Evolutionary conservation across 2,329 filamentous ascomycete species (phyloP).

Genomic region (Aspergillus japonicus): DNA sequence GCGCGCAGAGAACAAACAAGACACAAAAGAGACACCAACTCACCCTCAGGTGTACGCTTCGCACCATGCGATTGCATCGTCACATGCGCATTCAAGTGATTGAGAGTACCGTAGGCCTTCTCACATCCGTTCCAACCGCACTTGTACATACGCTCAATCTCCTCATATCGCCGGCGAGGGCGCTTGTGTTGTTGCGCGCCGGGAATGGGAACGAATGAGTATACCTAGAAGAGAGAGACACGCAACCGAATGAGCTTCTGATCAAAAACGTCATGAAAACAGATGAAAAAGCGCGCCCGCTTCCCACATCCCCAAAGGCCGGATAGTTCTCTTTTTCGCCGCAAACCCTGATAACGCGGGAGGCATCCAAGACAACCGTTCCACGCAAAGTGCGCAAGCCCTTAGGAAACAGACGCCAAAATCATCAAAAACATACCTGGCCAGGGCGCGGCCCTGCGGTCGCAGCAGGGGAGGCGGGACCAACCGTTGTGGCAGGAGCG

Average conservation of each 20-base stretch:
- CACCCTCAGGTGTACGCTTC: constrained; percentile 97
- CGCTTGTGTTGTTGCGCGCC: constrained; percentile 97
- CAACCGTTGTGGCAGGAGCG: constrained; percentile 57
- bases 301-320: constrained; percentile 16
- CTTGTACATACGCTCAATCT: constrained; percentile 99
- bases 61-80: constrained; percentile 97
- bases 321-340: constrained; percentile 11
- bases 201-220: constrained; percentile 96
- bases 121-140: constrained; percentile 98
- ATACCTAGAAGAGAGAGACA: constrained; percentile 62
- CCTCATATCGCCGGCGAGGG: constrained; percentile 88
- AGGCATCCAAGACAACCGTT: constrained; percentile 31
- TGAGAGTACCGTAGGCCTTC: constrained; percentile 96
- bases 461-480: constrained; percentile 59
- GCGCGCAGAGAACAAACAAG: constrained; percentile 7
- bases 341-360: constrained; percentile 15
- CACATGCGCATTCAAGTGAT: constrained; percentile 96
- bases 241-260: constrained; percentile 22
- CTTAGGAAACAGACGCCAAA: constrained; percentile 31
- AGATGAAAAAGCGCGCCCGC: constrained; percentile 24
- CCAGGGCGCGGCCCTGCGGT: constrained; percentile 62
- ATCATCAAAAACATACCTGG: constrained; percentile 56
- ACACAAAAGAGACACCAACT: constrained; percentile 32
- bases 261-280: constrained; percentile 12
- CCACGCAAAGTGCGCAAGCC: constrained; percentile 28